These are phyloP conservation scores for Xylaria sp. DNA, from an alignment of 2,329 filamentous ascomycete genomes.

Conservation along the genomic window DNA sequence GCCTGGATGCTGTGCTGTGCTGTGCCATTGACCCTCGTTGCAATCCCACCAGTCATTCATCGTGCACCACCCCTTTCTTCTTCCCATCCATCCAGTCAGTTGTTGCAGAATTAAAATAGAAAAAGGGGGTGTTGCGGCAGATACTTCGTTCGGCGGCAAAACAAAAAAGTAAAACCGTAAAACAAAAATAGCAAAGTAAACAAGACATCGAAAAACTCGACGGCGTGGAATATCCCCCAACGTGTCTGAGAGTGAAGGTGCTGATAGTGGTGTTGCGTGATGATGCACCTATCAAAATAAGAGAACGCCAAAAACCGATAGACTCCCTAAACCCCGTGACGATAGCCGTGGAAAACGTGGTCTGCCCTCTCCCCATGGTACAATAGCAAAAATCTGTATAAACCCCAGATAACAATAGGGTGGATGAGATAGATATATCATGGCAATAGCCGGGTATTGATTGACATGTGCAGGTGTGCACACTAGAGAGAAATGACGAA, in stretches of 20 bases:
- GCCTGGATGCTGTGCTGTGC: too few species aligned
- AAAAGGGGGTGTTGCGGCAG: background rate
- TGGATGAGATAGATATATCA: constrained; percentile 12
- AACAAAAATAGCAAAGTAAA: too few species aligned
- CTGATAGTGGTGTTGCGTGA: background rate
- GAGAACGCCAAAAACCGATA: constrained; percentile 12
- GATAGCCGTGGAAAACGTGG: constrained; percentile 2
- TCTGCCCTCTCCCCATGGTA: background rate
- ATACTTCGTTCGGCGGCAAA: background rate
- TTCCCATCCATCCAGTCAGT: background rate
- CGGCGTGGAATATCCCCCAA: background rate
- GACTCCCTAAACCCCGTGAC: constrained; percentile 16
- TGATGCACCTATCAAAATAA: constrained; percentile 2
- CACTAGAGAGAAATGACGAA: background rate
- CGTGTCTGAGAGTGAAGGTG: background rate
- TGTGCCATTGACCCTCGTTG: too few species aligned
- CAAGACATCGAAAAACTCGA: background rate
- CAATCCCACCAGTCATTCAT: too few species aligned
- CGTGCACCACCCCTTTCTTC: too few species aligned
- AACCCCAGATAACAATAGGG: constrained; percentile 15
- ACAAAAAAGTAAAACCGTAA: background rate
- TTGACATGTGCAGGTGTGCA: constrained; percentile 16
- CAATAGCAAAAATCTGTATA: constrained; percentile 7
- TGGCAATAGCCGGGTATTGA: constrained; percentile 29
- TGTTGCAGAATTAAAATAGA: background rate